Evolutionary conservation across 306 rosid species (phyloP).

Genomic region (Pyrus pyrifolia): DNA sequence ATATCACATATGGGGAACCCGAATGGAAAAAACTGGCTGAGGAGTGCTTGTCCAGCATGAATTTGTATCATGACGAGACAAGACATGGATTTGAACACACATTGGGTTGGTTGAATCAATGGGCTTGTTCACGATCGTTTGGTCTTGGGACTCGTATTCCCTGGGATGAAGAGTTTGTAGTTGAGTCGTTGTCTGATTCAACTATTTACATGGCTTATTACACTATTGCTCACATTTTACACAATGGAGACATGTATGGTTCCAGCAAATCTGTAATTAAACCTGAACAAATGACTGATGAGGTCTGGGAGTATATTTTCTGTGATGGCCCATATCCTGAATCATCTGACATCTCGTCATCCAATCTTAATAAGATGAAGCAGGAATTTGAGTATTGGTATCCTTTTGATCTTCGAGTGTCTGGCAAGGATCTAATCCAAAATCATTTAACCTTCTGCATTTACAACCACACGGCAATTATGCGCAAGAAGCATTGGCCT

Average conservation of each 20-base stretch:
- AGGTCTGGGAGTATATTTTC: slow-evolving; percentile 77
- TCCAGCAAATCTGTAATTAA: slow-evolving; percentile 38
- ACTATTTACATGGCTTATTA: slow-evolving; percentile 95
- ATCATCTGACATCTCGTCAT: slow-evolving; percentile 50
- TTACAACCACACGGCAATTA: slow-evolving; percentile 80
- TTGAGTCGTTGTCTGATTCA: slow-evolving; percentile 88
- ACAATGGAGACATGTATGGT: slow-evolving; percentile 68
- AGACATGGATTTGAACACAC: slow-evolving; percentile 91
- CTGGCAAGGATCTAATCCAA: slow-evolving; percentile 95
- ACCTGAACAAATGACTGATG: slow-evolving; percentile 78
- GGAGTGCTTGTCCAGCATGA: slow-evolving; percentile 68
- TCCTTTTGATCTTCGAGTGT: slow-evolving; percentile 87
- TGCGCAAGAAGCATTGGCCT: slow-evolving; percentile 74
- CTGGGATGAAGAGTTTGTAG: slow-evolving; percentile 81
- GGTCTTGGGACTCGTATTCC: slow-evolving; percentile 95
- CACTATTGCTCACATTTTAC: slow-evolving; percentile 72
- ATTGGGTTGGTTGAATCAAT: slow-evolving; percentile 79
- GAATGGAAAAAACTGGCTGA: slow-evolving; percentile 80
- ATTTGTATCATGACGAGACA: slow-evolving; percentile 67
- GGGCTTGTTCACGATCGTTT: slow-evolving; percentile 97
- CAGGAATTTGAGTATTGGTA: slow-evolving; percentile 95
- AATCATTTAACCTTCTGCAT: slow-evolving; percentile 82
- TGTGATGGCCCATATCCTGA: slow-evolving; percentile 63
- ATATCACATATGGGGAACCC: slow-evolving; percentile 71
- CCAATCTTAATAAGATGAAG: slow-evolving; percentile 63